Evolutionary conservation across 2,329 filamentous ascomycete genomes (phyloP).

Genomic region (Trichoderma guizhouense): DNA sequence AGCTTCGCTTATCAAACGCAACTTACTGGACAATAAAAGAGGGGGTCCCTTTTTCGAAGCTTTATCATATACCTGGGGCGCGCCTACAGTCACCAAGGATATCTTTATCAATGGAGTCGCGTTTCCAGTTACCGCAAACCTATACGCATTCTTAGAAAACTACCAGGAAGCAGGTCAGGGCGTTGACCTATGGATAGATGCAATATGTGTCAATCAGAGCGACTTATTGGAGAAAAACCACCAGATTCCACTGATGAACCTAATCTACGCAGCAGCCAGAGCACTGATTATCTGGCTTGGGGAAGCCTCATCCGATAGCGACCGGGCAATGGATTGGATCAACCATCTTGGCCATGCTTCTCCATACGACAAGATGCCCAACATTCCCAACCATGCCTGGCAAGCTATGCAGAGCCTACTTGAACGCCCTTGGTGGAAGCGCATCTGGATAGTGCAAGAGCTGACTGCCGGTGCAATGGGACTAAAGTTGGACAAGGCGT

Average conservation of each 20-base stretch:
- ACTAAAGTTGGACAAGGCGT: background rate
- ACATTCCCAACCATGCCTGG: background rate
- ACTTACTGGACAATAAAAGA: background rate
- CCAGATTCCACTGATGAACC: constrained; percentile 5
- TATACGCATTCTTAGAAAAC: background rate
- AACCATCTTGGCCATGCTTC: background rate
- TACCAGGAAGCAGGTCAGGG: background rate
- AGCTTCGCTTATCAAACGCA: background rate
- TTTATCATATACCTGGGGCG: constrained; percentile 3
- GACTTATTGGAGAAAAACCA: background rate
- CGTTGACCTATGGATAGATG: constrained; percentile 1
- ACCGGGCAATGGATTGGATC: background rate
- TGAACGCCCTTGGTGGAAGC: constrained; percentile 1
- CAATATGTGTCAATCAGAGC: background rate
- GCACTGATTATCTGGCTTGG: background rate
- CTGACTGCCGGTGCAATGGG: background rate
- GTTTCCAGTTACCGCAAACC: background rate
- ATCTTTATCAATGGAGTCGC: background rate
- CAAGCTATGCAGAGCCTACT: constrained; percentile 1
- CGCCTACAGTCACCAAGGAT: background rate
- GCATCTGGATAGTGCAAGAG: constrained; percentile 2
- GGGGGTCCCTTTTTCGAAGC: background rate
- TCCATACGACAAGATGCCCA: background rate
- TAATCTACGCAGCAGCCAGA: background rate
- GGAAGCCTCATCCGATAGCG: background rate